Evolutionary conservation across 169 alveolate genomes (phyloP).

Genomic region (Theileria parva): DNA sequence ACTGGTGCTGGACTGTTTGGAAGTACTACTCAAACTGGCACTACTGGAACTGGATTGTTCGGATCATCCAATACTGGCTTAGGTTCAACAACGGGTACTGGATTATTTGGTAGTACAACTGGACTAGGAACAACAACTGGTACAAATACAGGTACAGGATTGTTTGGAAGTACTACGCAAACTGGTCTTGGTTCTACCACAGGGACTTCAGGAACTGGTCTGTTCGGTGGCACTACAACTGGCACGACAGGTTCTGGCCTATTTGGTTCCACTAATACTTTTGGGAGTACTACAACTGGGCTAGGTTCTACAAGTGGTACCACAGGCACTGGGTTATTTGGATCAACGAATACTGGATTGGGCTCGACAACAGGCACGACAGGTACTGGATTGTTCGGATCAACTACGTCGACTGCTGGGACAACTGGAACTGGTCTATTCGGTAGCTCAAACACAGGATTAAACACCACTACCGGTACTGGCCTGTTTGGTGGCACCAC

Average conservation of each 20-base stretch:
- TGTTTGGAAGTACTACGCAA: constrained; percentile 36
- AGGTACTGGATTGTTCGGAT: constrained; percentile 30
- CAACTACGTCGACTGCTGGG: neutral
- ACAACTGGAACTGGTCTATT: constrained; percentile 30
- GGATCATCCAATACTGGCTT: constrained; percentile 22
- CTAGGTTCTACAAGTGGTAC: constrained; percentile 36
- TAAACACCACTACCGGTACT: constrained; percentile 19
- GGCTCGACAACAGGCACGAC: constrained; percentile 34
- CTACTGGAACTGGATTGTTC: constrained; percentile 46
- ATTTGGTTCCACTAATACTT: constrained; percentile 36
- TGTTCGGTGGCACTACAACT: constrained; percentile 2
- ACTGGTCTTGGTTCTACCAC: constrained; percentile 26
- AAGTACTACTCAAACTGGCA: constrained; percentile 37
- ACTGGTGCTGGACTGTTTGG: constrained; percentile 44
- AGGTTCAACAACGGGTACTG: constrained; percentile 31
- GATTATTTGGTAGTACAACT: constrained; percentile 31
- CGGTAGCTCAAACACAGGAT: constrained; percentile 7
- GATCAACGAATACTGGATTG: constrained; percentile 10
- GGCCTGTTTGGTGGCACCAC: constrained; percentile 24
- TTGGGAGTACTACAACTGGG: constrained; percentile 3
- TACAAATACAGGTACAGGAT: constrained; percentile 32
- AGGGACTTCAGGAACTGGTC: constrained; percentile 15
- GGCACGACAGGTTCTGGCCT: constrained; percentile 29
- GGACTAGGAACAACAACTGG: constrained; percentile 12
- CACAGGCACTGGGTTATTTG: constrained; percentile 46